Base-by-base conservation (phyloP, 495 filamentous ascomycete genomes). In the Aspergillus nanangensis region DNA sequence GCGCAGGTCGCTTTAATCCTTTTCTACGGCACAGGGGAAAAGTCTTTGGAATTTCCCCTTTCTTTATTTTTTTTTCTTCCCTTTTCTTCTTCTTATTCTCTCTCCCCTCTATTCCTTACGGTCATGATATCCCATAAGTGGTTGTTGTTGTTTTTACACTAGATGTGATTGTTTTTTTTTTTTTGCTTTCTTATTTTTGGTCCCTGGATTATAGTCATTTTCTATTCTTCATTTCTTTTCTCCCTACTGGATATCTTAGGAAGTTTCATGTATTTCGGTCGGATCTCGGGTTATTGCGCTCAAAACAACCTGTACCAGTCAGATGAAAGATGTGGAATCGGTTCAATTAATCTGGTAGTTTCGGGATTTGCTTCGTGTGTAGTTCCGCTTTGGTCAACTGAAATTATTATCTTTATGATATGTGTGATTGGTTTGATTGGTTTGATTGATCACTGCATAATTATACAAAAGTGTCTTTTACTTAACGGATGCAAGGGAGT, bases 51-150 rank as follows among this genome's bases (percentile, higher is more conserved):
- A n/a, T n/a, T n/a, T n/a, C n/a, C n/a, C n/a, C n/a, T n/a, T n/a
- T n/a, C n/a, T 32, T n/a, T 32, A 4, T 33, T 14, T 17, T 33
- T 23, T 11, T 27, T 25, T 32, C 51, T 27, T 25, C 22, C 21
- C 22, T 33, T 38, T 22, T 32, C 5, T 34, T 33, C 32, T 32
- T 46, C 20, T 50, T 27, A 3, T 15, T 49, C n/a, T 31, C 47
- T 47, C 20, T 49, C 3, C 14, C 24, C 21, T 29, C 20, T 31
- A 17, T 27, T 41, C n/a, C 44, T 50, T 20, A 51, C 48, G 46
- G 50, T 50, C 32, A 54, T 52, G 50, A 58, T 58, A 58, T 58
- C 55, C 50, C 27, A 38, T 38, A 34, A 36, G 27, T 49, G 53
- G 38, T 46, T 33, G 34, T 42, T 44, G 5, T 29, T 29, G 7